These are phyloP conservation scores for Salix brachista DNA, from an alignment of 345 rosid species.

Conservation along the genomic window DNA sequence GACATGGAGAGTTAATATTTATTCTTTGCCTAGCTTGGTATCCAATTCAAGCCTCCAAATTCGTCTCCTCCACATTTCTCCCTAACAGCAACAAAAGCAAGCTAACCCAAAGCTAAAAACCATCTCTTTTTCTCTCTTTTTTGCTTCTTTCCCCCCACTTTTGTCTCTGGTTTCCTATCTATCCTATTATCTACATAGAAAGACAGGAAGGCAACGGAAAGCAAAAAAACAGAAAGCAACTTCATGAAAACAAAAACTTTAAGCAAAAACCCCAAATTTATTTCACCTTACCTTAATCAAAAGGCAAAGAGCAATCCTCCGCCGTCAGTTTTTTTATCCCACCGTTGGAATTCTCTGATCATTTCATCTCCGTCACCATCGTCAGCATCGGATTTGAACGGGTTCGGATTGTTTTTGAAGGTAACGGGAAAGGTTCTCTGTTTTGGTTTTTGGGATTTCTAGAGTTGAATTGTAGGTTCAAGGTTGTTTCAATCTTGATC, in stretches of 20 bases:
- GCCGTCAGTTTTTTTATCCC: not conserved
- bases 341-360: not conserved
- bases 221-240: not conserved
- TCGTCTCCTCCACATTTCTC: conserved; percentile 9
- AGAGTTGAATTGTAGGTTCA: not conserved
- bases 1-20: not conserved
- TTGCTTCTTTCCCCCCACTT: not conserved
- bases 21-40: conserved; percentile 8
- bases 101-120: not conserved
- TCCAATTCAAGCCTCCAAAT: conserved; percentile 8
- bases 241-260: not conserved
- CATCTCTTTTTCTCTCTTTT: not conserved
- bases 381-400: not conserved
- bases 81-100: not conserved
- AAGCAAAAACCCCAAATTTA: not conserved
- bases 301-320: not conserved
- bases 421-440: not conserved
- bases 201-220: not conserved
- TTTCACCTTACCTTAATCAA: not conserved
- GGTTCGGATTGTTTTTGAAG: not conserved
- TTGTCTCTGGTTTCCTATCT: not conserved
- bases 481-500: conserved; percentile 4
- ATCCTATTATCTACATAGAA: not conserved
- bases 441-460: not conserved
- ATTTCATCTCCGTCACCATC: not conserved